A percentile compares a stretch with the other conserved stretches of the same genome.
Evolutionary conservation across 306 rosid species (phyloP).

Genomic region (Cucumis melo): DNA sequence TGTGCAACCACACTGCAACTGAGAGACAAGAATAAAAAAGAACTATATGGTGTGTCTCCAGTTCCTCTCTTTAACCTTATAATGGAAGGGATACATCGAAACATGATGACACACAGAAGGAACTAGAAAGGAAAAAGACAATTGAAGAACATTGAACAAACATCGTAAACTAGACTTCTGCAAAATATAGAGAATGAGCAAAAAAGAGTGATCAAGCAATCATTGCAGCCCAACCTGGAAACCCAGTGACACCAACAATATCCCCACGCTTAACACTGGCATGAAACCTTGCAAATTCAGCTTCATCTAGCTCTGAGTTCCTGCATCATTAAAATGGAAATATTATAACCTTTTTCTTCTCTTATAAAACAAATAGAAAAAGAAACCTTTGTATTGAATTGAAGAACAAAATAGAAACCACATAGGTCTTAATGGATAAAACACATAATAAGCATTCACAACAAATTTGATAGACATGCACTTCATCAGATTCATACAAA

Average conservation of each 20-base stretch:
- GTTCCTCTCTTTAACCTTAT: background rate
- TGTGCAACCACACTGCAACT: background rate
- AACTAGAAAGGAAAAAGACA: background rate
- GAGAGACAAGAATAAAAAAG: background rate
- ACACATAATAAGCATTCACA: background rate
- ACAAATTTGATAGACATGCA: background rate
- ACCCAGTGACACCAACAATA: conserved; percentile 66
- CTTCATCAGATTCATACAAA: background rate
- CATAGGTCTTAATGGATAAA: background rate
- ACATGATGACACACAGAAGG: background rate
- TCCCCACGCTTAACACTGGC: conserved; percentile 79
- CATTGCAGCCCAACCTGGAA: conserved; percentile 51
- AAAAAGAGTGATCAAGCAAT: background rate
- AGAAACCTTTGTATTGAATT: background rate
- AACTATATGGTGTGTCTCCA: background rate
- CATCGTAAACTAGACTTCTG: background rate
- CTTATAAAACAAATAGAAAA: no score
- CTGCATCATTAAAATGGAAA: conserved; percentile 35
- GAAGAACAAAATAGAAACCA: background rate
- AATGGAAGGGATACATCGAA: background rate
- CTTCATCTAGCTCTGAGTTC: conserved; percentile 42
- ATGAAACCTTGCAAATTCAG: conserved; percentile 56
- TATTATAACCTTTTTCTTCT: background rate
- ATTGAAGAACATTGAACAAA: background rate
- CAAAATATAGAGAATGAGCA: background rate